These are phyloP conservation scores for Drosera capensis DNA, from an alignment of 148 eudicot genomes.

Conservation along the genomic window DNA sequence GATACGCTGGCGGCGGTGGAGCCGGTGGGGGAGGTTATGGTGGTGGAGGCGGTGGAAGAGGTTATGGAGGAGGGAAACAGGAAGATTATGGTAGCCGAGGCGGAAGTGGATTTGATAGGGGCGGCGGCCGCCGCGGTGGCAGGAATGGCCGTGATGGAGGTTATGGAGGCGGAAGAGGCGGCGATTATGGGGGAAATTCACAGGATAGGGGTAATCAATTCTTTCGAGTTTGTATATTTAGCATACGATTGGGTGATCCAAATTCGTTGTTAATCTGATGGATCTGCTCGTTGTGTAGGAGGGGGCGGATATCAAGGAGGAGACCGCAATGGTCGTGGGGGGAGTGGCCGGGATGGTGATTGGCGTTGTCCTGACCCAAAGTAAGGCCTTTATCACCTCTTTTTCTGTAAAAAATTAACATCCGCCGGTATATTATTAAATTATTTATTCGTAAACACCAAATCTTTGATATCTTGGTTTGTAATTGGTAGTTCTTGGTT, in stretches of 20 bases:
- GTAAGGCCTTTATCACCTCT: slow-evolving; percentile 16
- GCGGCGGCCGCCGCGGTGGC: neutral
- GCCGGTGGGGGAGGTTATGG: slow-evolving; percentile 5
- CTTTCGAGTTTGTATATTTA: neutral
- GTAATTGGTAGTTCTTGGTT: neutral
- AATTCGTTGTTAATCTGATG: neutral
- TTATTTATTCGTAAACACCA: too few species aligned
- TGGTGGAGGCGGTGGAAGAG: slow-evolving; percentile 2
- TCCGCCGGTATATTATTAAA: neutral
- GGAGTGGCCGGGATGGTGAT: slow-evolving; percentile 82
- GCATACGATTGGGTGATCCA: neutral
- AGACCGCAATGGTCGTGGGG: slow-evolving; percentile 33
- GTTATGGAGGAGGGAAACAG: neutral
- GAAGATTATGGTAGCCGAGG: slow-evolving; percentile 7
- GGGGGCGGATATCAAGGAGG: slow-evolving; percentile 18
- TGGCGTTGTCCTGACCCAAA: slow-evolving; percentile 90
- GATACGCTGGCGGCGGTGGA: slow-evolving; percentile 8
- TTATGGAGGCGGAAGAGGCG: slow-evolving; percentile 70
- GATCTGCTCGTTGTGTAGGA: slow-evolving; percentile 14
- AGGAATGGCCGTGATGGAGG: slow-evolving; percentile 6
- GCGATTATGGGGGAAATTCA: slow-evolving; percentile 70
- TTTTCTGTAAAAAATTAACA: neutral
- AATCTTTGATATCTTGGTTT: neutral
- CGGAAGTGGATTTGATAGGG: neutral
- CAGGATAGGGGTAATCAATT: neutral